A percentile compares a stretch with the other conserved stretches of the same genome.
phyloP scores from a whole-genome alignment of 2,329 filamentous ascomycete genomes.

The Pseudogymnoascus sp. region DNA sequence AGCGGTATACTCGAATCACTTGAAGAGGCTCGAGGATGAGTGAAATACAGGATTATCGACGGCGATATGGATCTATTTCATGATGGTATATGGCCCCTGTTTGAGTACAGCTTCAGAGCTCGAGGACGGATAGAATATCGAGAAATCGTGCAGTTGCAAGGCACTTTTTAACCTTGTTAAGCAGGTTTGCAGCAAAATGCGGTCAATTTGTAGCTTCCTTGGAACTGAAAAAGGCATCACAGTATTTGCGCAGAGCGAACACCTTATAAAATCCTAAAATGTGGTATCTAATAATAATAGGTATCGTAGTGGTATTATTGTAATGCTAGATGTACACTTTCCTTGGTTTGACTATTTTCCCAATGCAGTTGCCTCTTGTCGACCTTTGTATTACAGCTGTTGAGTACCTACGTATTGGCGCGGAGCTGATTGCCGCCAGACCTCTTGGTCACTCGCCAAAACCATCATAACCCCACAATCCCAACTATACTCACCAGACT shows the following conservation, averaged over 20 bases:
- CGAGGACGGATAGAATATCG: background rate
- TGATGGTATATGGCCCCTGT: background rate
- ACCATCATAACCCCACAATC: constrained; percentile 19
- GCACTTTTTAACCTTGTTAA: background rate
- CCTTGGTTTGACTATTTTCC: background rate
- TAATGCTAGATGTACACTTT: constrained; percentile 3
- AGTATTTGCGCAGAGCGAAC: background rate
- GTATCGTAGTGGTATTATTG: background rate
- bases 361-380: constrained; percentile 5
- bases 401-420: constrained; percentile 10
- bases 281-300: background rate
- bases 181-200: constrained; percentile 1
- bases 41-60: background rate
- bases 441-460: constrained; percentile 15
- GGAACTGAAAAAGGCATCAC: background rate
- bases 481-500: constrained; percentile 8
- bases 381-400: constrained; percentile 8
- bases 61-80: background rate
- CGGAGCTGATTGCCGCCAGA: constrained; percentile 11
- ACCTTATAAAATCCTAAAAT: background rate
- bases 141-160: background rate
- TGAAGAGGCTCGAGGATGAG: background rate
- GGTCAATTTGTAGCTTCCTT: constrained; percentile 3
- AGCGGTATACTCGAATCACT: background rate
- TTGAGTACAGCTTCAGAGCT: background rate